Conservation (phyloP, 2,329 filamentous ascomycete genomes). For the Aaosphaeria pasadenensis region DNA sequence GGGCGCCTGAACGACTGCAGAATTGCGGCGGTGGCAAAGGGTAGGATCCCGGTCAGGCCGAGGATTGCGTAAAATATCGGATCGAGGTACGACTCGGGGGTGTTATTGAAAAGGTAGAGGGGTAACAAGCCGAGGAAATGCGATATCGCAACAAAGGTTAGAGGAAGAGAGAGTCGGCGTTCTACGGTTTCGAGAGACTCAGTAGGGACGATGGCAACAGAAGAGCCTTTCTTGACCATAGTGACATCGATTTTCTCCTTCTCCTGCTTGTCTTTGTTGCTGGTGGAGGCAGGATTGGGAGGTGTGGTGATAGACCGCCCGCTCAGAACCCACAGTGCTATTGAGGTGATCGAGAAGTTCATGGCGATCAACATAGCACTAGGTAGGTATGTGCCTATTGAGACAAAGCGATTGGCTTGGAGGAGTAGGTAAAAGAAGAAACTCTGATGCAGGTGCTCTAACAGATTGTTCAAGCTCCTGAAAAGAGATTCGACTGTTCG, state of each 20-base stretch:
- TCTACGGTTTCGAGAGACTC: constrained; percentile 47
- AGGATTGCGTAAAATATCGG: constrained; percentile 27
- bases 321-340: constrained; percentile 89
- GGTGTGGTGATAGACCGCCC: constrained; percentile 46
- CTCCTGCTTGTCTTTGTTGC: constrained; percentile 6
- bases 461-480: constrained; percentile 88
- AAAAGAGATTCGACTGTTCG: constrained; percentile 87
- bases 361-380: constrained; percentile 96
- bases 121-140: constrained; percentile 79
- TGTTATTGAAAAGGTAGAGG: constrained; percentile 80
- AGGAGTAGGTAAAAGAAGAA: constrained; percentile 99
- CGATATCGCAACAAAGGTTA: constrained; percentile 67
- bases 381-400: constrained; percentile 94
- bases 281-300: constrained; percentile 25
- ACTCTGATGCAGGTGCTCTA: constrained; percentile 96
- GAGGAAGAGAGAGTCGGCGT: constrained; percentile 68
- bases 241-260: constrained; percentile 41
- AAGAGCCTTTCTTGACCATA: constrained; percentile 34
- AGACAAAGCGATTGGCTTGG: constrained; percentile 89
- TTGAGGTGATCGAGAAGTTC: constrained; percentile 94
- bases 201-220: constrained; percentile 38
- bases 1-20: constrained; percentile 31
- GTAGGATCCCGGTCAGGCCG: constrained; percentile 31
- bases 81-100: constrained; percentile 49
- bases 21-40: constrained; percentile 24